Percentiles rank a stretch among this genome's conserved stretches.
phyloP scores from a whole-genome alignment of 768 basidiomycete species.

The Phlebiopsis gigantea region DNA sequence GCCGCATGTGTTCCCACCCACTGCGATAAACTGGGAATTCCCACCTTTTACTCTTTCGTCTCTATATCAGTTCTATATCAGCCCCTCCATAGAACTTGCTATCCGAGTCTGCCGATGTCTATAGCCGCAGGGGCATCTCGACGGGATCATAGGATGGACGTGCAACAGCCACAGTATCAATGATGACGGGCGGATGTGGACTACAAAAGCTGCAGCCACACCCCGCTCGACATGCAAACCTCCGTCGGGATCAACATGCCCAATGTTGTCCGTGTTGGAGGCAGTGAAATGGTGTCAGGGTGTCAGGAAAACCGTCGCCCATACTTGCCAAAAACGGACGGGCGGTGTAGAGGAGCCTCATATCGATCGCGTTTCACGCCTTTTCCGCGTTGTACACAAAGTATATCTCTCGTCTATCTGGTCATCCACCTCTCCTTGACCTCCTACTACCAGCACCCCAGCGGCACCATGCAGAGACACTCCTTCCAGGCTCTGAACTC shows the following conservation, averaged over 20 bases:
- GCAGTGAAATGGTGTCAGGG: background rate
- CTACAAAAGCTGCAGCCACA: background rate
- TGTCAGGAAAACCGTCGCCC: background rate
- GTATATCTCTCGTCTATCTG: background rate
- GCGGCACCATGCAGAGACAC: conserved; percentile 55
- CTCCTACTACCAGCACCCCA: background rate
- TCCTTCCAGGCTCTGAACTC: conserved; percentile 82
- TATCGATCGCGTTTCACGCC: conserved; percentile 14
- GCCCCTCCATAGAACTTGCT: background rate
- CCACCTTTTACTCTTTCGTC: background rate
- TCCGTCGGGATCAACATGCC: background rate
- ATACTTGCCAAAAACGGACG: conserved; percentile 8
- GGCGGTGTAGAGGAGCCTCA: conserved; percentile 3
- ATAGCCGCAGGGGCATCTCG: background rate
- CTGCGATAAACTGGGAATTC: background rate
- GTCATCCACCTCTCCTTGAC: background rate
- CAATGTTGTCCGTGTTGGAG: background rate
- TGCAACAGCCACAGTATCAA: background rate
- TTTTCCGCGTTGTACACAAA: conserved; percentile 3
- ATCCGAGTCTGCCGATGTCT: no score
- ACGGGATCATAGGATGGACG: background rate
- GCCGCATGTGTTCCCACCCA: no score
- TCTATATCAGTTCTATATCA: background rate
- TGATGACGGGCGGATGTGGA: background rate
- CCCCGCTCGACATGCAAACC: background rate